Evolutionary conservation across 2,329 filamentous ascomycete genomes (phyloP), one percentile per base, ranked within the genome.

Genomic region (Bipolaris sorokiniana): DNA sequence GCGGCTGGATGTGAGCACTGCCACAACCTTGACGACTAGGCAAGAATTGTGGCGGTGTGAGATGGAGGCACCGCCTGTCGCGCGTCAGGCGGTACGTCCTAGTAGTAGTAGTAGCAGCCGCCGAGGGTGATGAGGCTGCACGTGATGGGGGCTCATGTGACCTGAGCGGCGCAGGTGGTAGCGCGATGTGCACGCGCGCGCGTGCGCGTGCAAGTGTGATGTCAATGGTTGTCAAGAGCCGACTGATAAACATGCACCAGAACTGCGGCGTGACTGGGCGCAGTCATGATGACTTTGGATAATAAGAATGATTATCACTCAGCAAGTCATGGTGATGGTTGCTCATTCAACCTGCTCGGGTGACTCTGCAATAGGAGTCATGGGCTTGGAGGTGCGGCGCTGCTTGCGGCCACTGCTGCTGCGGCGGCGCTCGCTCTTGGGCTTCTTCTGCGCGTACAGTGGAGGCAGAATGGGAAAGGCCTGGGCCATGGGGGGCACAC

Each of bases 301-400:
- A 48, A 51, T 33, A 45, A 20, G 23, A 49, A 40, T 38, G 41
- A 41, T 41, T n/a, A 26, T 23, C 11, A 6, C 10, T 13, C 6
- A 18, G 4, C 38, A 22, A 49, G 34, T 51, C 47, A 28, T 44
- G 33, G 16, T 13, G n/a, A 3, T 13, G 9, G 2, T 22, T n/a
- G 56, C 49, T 77, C 70, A 78, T 66, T 77, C 76, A 20, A 67
- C 66, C 15, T 72, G 70, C 62, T 77, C 75, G 18, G 74, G 73
- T 7, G 73, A 75, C 69, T 79, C 77, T 10, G 74, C 67, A 56
- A 79, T 78, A 53, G 76, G 76, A 52, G 72, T 74, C 76, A 79
- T 78, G 11, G 77, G 76, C 69, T 77, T 78, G 41, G 75, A 76
- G 2, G 73, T 63, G 51, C 76, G 71, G 40, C 74, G 69, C 55